Evolutionary conservation across 768 basidiomycete genomes (phyloP).

Genomic region (Mycena maculata): DNA sequence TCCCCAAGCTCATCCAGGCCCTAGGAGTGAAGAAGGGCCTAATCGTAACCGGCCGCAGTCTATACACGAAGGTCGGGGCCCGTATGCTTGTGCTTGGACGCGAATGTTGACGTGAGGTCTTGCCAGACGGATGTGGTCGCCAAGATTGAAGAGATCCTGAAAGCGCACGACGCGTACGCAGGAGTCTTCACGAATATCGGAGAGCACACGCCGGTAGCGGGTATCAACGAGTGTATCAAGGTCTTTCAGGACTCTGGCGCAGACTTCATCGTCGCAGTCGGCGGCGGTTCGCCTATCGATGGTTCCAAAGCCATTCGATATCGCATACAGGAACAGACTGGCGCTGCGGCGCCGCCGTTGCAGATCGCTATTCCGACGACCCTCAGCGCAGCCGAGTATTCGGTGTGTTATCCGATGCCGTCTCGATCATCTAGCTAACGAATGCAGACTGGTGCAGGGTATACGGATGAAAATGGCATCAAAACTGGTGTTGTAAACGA

Average conservation of each 20-base stretch:
- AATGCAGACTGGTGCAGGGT: slow-evolving; percentile 72
- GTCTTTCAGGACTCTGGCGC: slow-evolving; percentile 66
- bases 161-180: slow-evolving; percentile 67
- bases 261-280: slow-evolving; percentile 78
- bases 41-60: slow-evolving; percentile 77
- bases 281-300: slow-evolving; percentile 86
- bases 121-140: slow-evolving; percentile 70
- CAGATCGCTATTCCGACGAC: slow-evolving; percentile 89
- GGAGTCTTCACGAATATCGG: slow-evolving; percentile 80
- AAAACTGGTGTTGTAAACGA: slow-evolving; percentile 70
- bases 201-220: slow-evolving; percentile 76
- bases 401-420: slow-evolving; percentile 50
- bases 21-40: slow-evolving; percentile 73
- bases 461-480: slow-evolving; percentile 73
- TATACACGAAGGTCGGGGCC: slow-evolving; percentile 71
- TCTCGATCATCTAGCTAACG: background rate
- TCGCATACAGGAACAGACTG: slow-evolving; percentile 66
- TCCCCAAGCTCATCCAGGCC: slow-evolving; percentile 68
- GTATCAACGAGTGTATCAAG: slow-evolving; percentile 67
- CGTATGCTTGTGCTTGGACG: background rate
- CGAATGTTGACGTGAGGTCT: background rate
- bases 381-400: slow-evolving; percentile 82
- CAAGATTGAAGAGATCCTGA: slow-evolving; percentile 66
- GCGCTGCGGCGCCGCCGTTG: slow-evolving; percentile 57
- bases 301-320: slow-evolving; percentile 80